Conservation (phyloP, 495 filamentous ascomycete genomes). For the Penicillium roqueforti region DNA sequence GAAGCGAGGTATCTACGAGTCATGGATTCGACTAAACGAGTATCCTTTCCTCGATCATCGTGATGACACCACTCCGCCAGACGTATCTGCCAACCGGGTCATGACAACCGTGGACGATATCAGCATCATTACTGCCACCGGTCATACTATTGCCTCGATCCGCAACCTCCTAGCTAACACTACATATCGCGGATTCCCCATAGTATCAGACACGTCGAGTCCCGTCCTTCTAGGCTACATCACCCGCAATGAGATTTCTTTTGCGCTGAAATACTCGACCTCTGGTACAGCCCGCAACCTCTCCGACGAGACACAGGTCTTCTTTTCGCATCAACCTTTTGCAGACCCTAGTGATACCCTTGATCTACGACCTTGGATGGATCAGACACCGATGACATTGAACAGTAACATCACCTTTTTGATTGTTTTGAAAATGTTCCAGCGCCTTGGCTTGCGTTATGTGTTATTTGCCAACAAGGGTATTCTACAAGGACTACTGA, state of each 20-base stretch:
- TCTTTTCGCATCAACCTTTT: constrained; percentile 77
- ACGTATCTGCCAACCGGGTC: constrained; percentile 76
- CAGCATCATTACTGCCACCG: constrained; percentile 74
- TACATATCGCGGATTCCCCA: constrained; percentile 87
- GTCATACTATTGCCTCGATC: constrained; percentile 78
- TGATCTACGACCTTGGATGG: constrained; percentile 95
- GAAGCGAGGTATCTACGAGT: constrained; percentile 92
- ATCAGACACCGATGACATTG: constrained; percentile 92
- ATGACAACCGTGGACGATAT: constrained; percentile 94
- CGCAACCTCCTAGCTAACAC: constrained; percentile 63
- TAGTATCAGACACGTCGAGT: constrained; percentile 65
- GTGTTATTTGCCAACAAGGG: constrained; percentile 83
- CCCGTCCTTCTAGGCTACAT: constrained; percentile 87
- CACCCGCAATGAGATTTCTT: constrained; percentile 82
- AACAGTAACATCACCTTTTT: constrained; percentile 68
- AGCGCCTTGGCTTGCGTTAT: constrained; percentile 87
- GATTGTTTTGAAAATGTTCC: constrained; percentile 85
- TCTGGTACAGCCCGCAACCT: constrained; percentile 49
- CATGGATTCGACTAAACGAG: constrained; percentile 93
- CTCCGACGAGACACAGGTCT: constrained; percentile 68
- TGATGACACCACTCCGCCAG: constrained; percentile 75
- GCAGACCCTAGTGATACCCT: constrained; percentile 74
- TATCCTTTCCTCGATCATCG: constrained; percentile 95
- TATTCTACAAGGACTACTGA: constrained; percentile 76
- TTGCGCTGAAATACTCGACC: constrained; percentile 57